These are phyloP conservation scores for Lasiodiplodia hormozganensis DNA, from an alignment of 2,329 filamentous ascomycete species.

Conservation along the genomic window DNA sequence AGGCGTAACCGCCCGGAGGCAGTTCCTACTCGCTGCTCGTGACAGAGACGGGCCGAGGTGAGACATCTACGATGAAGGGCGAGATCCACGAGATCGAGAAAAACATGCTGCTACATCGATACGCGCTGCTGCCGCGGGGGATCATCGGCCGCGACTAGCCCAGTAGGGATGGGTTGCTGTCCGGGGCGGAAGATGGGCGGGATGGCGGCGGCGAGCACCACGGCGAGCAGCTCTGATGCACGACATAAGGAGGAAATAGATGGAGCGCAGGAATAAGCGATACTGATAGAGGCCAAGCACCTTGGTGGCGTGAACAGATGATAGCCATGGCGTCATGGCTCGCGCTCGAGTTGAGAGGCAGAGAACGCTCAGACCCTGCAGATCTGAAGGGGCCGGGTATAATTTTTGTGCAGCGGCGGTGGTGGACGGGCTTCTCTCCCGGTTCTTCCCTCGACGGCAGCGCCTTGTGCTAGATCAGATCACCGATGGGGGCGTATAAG, in stretches of 20 bases:
- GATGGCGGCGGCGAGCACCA: background rate
- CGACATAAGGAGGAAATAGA: no score
- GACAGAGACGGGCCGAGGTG: conserved; percentile 50
- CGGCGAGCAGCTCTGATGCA: no score
- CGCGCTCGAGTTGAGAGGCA: background rate
- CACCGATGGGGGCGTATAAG: background rate
- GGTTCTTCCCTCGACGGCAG: background rate
- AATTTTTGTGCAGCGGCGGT: background rate
- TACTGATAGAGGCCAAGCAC: background rate
- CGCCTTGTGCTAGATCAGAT: background rate
- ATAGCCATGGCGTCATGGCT: conserved; percentile 16
- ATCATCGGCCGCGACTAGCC: conserved; percentile 40
- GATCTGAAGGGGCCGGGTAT: background rate
- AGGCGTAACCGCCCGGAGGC: conserved; percentile 54
- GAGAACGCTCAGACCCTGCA: conserved; percentile 15
- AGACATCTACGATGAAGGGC: background rate
- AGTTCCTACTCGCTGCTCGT: conserved; percentile 55
- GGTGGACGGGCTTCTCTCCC: background rate
- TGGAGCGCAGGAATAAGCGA: background rate
- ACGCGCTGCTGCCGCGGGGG: background rate
- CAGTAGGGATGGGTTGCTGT: background rate
- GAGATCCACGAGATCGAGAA: background rate
- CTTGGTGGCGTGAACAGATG: conserved; percentile 3
- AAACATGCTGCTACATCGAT: background rate
- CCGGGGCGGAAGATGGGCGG: background rate